phyloP scores from a whole-genome alignment of 768 basidiomycete genomes.

The Xanthoconium purpureum region DNA sequence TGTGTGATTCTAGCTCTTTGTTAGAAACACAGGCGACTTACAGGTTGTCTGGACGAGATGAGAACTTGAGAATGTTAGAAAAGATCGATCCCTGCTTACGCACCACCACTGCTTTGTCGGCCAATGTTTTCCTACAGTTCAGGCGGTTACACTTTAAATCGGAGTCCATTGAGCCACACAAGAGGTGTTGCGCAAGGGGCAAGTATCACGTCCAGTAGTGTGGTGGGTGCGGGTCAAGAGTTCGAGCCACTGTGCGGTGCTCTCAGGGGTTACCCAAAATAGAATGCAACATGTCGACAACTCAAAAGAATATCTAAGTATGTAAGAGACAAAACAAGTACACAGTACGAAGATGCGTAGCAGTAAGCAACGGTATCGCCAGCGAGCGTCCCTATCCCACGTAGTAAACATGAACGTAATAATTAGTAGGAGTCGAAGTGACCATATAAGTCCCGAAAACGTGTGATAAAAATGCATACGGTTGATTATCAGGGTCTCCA shows the following conservation, averaged over 20 bases:
- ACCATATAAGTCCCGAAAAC: conserved; percentile 19
- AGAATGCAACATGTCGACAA: neutral
- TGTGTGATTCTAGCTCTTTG: neutral
- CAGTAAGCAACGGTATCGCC: conserved; percentile 20
- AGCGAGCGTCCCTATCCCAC: conserved; percentile 26
- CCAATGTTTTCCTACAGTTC: conserved; percentile 62
- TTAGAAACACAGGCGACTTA: conserved; percentile 26
- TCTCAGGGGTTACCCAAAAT: conserved; percentile 11
- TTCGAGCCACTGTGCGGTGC: neutral
- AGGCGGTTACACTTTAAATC: conserved; percentile 79
- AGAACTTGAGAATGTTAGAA: neutral
- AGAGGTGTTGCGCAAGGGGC: neutral
- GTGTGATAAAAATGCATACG: conserved; percentile 13
- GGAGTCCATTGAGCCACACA: conserved; percentile 52
- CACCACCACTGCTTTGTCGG: conserved; percentile 84
- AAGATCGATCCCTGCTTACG: conserved; percentile 29
- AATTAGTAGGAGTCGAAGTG: conserved; percentile 21
- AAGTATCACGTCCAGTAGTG: neutral
- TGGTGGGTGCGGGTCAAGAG: neutral
- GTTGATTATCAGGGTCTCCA: conserved; percentile 58
- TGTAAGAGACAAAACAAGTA: conserved; percentile 23
- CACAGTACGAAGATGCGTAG: conserved; percentile 23
- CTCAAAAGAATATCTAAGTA: conserved; percentile 10
- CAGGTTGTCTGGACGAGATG: conserved; percentile 48
- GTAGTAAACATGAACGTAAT: conserved; percentile 30